Base-by-base conservation (phyloP, 108 stramenopile genomes). In the Cyclotella sp. region DNA sequence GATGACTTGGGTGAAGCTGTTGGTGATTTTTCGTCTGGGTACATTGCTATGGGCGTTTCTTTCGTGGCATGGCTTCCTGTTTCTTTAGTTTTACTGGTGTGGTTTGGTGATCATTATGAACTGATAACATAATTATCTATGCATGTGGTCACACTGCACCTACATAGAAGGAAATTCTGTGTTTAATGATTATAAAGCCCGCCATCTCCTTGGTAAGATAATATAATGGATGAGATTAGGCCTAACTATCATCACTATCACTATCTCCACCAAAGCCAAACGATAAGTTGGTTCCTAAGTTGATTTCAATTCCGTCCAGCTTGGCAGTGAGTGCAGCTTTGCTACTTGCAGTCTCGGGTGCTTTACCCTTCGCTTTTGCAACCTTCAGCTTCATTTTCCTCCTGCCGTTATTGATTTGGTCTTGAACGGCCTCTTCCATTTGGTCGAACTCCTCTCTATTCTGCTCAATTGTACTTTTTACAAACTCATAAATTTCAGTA, bases 351-450 rank as follows among this genome's bases (percentile, higher is more conserved):
- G 51, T 43, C 24, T 46, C 75, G 26, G 24, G 26, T 13, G 42
- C 10, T 34, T 63, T 64, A 8, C 45, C 18, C 45, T 78, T 77
- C 19, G 28, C 49, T 47, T 34, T 53, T 15, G 45, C 7, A 11
- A 9, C 34, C 44, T 58, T 59, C 27, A 40, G 19, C 52, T 76
- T 77, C 73, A 73, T 85, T 41, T 65, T 76, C 68, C 72, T 72
- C 61, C 72, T 75, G 28, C 78, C 62, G 28, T 49, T 68, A 19
- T 51, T 85, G 73, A 90, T 79, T 72, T 93, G 92, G 43, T 96
- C 91, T 22, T 76, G 49, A 9, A 96, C 91, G 11, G 89, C 91
- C 42, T 85, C 86, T 80, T 92, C 95, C 74, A 96, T 70, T 53
- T 84, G 74, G 19, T 81, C 63, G 10, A 96, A 83, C 68, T 96